A percentile compares a stretch with the other conserved stretches of the same genome.
Conservation (phyloP, 2,329 filamentous ascomycete species). For the Claviceps sp. region DNA sequence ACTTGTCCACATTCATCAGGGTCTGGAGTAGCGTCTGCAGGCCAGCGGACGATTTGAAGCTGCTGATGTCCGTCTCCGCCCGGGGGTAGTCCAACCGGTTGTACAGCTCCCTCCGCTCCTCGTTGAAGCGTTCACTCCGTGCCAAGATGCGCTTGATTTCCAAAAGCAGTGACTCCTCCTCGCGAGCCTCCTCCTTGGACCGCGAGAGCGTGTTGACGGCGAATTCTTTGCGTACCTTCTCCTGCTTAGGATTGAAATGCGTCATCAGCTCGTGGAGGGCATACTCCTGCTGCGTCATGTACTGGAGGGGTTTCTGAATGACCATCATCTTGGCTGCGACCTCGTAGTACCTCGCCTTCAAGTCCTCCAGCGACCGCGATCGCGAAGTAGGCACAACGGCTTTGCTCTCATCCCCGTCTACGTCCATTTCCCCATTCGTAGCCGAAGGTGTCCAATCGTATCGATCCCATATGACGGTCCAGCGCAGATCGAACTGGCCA, state of each 20-base stretch:
- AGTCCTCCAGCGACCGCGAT: slow-evolving; percentile 66
- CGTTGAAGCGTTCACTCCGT: slow-evolving; percentile 72
- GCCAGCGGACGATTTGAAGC: slow-evolving; percentile 71
- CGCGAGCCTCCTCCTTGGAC: slow-evolving; percentile 74
- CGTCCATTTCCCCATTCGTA: slow-evolving; percentile 30
- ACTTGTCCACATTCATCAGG: slow-evolving; percentile 70
- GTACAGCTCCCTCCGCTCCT: slow-evolving; percentile 79
- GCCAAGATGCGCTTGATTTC: slow-evolving; percentile 88
- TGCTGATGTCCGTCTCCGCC: slow-evolving; percentile 53
- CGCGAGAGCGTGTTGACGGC: slow-evolving; percentile 68
- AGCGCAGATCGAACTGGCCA: slow-evolving; percentile 72
- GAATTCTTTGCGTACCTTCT: slow-evolving; percentile 71
- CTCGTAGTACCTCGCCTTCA: slow-evolving; percentile 84
- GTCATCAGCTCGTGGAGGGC: slow-evolving; percentile 71
- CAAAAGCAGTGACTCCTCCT: slow-evolving; percentile 78
- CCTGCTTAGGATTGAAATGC: slow-evolving; percentile 71
- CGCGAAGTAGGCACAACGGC: slow-evolving; percentile 41
- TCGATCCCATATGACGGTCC: slow-evolving; percentile 83
- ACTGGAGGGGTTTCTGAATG: slow-evolving; percentile 63
- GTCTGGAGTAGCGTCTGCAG: slow-evolving; percentile 70
- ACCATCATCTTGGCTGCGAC: slow-evolving; percentile 75
- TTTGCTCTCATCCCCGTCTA: slow-evolving; percentile 33
- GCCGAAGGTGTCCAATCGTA: slow-evolving; percentile 57
- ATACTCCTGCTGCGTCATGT: slow-evolving; percentile 81
- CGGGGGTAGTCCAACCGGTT: slow-evolving; percentile 72